Base-by-base conservation (phyloP, 1,139 yeast genomes). In the Torulaspora globosa region DNA sequence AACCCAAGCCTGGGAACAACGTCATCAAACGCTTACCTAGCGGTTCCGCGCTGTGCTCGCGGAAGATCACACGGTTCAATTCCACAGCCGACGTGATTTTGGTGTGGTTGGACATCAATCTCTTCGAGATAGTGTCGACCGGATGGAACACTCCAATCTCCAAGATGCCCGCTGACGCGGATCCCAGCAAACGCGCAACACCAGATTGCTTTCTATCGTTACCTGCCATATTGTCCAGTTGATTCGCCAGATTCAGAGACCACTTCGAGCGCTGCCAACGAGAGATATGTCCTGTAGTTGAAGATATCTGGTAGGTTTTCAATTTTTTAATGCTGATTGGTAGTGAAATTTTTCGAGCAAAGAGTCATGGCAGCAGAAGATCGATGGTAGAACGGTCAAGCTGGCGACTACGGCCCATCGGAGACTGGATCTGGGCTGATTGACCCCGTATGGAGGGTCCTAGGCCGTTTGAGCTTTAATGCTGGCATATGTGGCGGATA, bases 131-230 rank as follows among this genome's bases (percentile, higher is more conserved):
- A 47, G 99, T 92, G 71, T 92, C 99, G 37, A 92, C 97, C 19
- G 99, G 99, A 70, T 92, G 99, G 80, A 92, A 92, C 33, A 94
- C 95, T 50, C 86, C 95, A 60, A 92, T 84, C 70, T 92, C 99
- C 63, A 95, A 80, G 64, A 92, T 87, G 59, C 98, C 99, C 30
- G 99, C 98, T 29, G 96, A 78, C 21, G 97, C 98, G 44, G 97
- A 90, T 38, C 99, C 99, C 47, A 90, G 75, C 41, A 94, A 83
- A 69, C 98, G 82, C 62, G 99, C 96, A 45, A 75, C 58, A 48
- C 88, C 97, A 39, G 95, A 82, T 71, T 89, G 95, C 70, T 86
- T 88, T 72, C 82, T 84, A 66, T 89, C 96, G 47, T 75, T 68
- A 45, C 79, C 78, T 44, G 84, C 76, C 82, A 48, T 48, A 11